Evolutionary conservation across 140 eudicot species (phyloP), one percentile per base, ranked within the genome.

Genomic region (Ambrosia hybrid): DNA sequence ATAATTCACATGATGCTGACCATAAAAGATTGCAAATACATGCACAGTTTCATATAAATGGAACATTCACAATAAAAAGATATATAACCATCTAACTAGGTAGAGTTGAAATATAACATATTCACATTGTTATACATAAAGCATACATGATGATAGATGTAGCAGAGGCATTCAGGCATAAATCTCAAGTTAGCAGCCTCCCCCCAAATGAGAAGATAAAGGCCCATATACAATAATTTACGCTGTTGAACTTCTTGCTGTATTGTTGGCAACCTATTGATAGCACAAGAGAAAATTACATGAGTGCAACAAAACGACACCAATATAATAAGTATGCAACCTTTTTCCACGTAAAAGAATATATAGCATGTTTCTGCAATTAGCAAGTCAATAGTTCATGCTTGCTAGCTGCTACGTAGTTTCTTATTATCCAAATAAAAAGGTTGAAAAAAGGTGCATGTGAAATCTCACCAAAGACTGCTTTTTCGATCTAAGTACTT

Each of bases 181-280:
- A 91, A 91, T 84, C 97, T 84, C 58, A 91, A 67, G 68, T 91
- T 91, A 49, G 97, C 97, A 80, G 97, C 96, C 73, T 91, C 97
- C 15, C 97, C 97, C 97, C 97, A 91, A 52, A 91, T 91, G 61
- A 92, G 95, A 58, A 89, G 90, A 86, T 89, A 89, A 15, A 89
- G 65, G 1, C 96, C 93, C 93, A 91, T 88, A 59, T 91, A 91
- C 69, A 91, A 76, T 16, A 91, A 73, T 59, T 91, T 91, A n/a
- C 96, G 88, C 71, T 91, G 97, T 73, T 92, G 98, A 81, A 89
- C 96, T 78, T 92, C 98, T 77, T 89, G 98, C 15, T 92, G 95
- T 68, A 92, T 86, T 7, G 96, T 86, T 15, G 98, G 98, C 70
- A 92, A 61, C 97, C 97, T 91, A 71, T 39, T 43, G 49, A 60